Conservation (phyloP, 148 eudicot species). For the Euryodendron excelsum region DNA sequence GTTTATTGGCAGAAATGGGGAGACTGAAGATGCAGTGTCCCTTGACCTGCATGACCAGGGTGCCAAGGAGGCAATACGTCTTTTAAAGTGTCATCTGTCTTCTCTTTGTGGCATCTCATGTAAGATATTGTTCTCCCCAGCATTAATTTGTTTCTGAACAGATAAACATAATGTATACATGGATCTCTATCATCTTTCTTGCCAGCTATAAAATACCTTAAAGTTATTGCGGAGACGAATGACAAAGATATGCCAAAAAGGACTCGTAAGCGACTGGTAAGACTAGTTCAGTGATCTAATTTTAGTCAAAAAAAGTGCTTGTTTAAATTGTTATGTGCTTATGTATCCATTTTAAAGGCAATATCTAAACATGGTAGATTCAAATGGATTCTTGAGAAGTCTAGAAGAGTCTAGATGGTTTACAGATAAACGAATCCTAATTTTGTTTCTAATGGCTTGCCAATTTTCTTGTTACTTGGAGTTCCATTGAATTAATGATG, state of each 20-base stretch:
- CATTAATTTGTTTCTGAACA: neutral
- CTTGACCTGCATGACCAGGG: conserved; percentile 40
- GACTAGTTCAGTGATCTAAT: neutral
- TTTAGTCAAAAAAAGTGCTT: neutral
- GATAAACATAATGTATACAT: neutral
- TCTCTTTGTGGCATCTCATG: conserved; percentile 47
- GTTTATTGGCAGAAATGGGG: conserved; percentile 18
- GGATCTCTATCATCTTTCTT: conserved; percentile 10
- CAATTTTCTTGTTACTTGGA: neutral
- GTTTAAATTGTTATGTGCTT: too few species aligned
- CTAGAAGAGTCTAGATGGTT: too few species aligned
- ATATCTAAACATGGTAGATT: too few species aligned
- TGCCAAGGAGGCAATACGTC: conserved; percentile 42
- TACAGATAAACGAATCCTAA: too few species aligned
- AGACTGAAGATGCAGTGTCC: conserved; percentile 26
- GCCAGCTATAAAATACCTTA: conserved; percentile 37
- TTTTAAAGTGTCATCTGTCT: conserved; percentile 45
- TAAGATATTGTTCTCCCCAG: conserved; percentile 23
- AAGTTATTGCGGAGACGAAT: conserved; percentile 27
- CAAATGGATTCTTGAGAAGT: too few species aligned
- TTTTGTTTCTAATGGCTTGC: too few species aligned
- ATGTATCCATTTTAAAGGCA: too few species aligned
- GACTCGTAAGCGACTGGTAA: conserved; percentile 40
- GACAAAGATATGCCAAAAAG: conserved; percentile 31
- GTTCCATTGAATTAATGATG: neutral